phyloP scores from a whole-genome alignment of 1,284 basidiomycete species.

The Sphagnurus paluster region DNA sequence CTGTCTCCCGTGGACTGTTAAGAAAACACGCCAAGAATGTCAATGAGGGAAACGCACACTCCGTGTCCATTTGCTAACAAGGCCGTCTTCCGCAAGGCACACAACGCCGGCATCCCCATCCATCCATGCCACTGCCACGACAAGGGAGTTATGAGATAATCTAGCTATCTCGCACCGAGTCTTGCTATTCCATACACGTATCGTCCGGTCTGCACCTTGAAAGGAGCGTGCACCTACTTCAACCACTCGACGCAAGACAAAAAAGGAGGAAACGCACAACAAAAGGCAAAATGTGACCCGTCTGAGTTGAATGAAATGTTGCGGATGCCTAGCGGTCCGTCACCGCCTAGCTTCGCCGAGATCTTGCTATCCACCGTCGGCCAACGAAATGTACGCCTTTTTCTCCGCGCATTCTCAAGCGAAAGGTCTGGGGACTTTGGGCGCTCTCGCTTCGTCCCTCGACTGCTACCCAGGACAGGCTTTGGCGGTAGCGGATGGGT shows the following conservation, averaged over 20 bases:
- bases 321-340: slow-evolving; percentile 41
- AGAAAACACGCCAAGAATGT: background rate
- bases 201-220: slow-evolving; percentile 51
- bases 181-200: slow-evolving; percentile 55
- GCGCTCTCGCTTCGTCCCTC: slow-evolving; percentile 39
- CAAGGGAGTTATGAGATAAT: slow-evolving; percentile 36
- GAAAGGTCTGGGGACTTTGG: slow-evolving; percentile 24
- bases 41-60: slow-evolving; percentile 37
- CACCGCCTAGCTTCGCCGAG: slow-evolving; percentile 39
- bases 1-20: slow-evolving; percentile 26
- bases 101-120: slow-evolving; percentile 54
- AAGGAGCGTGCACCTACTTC: background rate
- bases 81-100: slow-evolving; percentile 53
- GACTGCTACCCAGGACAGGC: slow-evolving; percentile 15
- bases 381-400: slow-evolving; percentile 39
- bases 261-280: slow-evolving; percentile 37
- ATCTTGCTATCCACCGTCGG: slow-evolving; percentile 38
- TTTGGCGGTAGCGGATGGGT: slow-evolving; percentile 29
- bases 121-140: slow-evolving; percentile 57
- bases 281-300: slow-evolving; percentile 49
- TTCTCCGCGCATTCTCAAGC: slow-evolving; percentile 23
- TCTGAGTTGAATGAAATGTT: slow-evolving; percentile 47
- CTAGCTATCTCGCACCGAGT: slow-evolving; percentile 43
- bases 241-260: background rate
- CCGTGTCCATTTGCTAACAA: slow-evolving; percentile 57